Conservation (phyloP, 225 moss, liverwort and hornwort species). For the Sphagnum tenellum region DNA sequence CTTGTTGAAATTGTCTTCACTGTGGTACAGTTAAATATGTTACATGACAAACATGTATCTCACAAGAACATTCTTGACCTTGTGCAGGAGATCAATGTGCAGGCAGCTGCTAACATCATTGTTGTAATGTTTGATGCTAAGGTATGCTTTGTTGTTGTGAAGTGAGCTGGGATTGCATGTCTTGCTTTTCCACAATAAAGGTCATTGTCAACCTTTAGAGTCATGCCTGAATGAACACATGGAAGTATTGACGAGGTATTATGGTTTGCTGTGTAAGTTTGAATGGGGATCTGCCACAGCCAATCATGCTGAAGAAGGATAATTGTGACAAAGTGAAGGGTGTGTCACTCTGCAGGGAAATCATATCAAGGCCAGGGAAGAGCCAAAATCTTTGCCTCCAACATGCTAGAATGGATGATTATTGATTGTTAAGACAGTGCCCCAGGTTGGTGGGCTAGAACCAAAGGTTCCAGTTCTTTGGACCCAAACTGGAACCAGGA, state of each 20-base stretch:
- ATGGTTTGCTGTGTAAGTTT: conserved; percentile 29
- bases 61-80: conserved; percentile 77
- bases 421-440: not conserved
- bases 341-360: conserved; percentile 32
- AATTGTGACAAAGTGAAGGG: conserved; percentile 2
- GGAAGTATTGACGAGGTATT: no score
- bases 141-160: conserved; percentile 16
- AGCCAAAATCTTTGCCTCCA: conserved; percentile 87
- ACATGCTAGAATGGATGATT: conserved; percentile 97
- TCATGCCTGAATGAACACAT: no score
- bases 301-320: conserved; percentile 68
- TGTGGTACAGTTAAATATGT: conserved; percentile 75
- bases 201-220: no score
- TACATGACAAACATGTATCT: conserved; percentile 76
- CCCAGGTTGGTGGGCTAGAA: no score
- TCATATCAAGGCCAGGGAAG: conserved; percentile 83
- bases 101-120: conserved; percentile 59
- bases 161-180: no score
- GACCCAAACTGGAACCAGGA: no score
- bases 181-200: no score
- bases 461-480: no score
- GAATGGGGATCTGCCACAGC: conserved; percentile 86
- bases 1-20: conserved; percentile 71
- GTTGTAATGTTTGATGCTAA: conserved; percentile 84
- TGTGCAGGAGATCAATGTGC: conserved; percentile 61